Conservation (phyloP, 2,329 filamentous ascomycete species). For the Passalora sequoiae region DNA sequence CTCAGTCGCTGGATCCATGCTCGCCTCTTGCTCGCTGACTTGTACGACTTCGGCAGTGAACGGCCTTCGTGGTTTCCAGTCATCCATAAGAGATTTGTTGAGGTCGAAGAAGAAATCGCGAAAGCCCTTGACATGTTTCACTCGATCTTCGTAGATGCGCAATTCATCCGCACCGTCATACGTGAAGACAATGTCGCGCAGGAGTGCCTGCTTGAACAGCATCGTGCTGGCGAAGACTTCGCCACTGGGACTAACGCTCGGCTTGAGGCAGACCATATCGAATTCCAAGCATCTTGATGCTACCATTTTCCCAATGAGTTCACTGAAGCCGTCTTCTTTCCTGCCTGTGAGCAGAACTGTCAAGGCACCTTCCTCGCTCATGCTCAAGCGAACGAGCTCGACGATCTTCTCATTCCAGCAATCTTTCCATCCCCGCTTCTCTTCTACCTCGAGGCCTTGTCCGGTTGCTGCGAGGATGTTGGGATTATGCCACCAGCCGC, state of each 20-base stretch:
- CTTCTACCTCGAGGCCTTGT: slow-evolving; percentile 73
- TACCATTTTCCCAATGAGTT: slow-evolving; percentile 76
- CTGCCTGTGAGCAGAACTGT: slow-evolving; percentile 85
- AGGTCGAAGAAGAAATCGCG: slow-evolving; percentile 75
- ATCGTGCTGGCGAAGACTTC: slow-evolving; percentile 79
- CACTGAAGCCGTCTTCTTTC: slow-evolving; percentile 68
- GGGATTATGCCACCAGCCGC: slow-evolving; percentile 86
- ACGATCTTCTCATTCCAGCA: slow-evolving; percentile 95
- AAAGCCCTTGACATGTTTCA: slow-evolving; percentile 70
- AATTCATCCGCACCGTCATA: slow-evolving; percentile 81
- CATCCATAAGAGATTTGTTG: slow-evolving; percentile 56
- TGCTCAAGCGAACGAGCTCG: slow-evolving; percentile 71
- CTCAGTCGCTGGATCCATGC: slow-evolving; percentile 72
- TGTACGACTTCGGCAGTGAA: slow-evolving; percentile 78
- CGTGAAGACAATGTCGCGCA: slow-evolving; percentile 76
- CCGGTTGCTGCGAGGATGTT: slow-evolving; percentile 82
- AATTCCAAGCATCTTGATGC: slow-evolving; percentile 74
- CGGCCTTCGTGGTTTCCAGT: slow-evolving; percentile 51
- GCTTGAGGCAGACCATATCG: slow-evolving; percentile 84
- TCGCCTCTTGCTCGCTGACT: slow-evolving; percentile 69
- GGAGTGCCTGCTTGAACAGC: slow-evolving; percentile 83
- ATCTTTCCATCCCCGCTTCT: slow-evolving; percentile 76
- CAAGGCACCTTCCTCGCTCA: slow-evolving; percentile 76
- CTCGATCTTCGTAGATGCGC: slow-evolving; percentile 60
- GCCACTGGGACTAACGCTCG: slow-evolving; percentile 70